Conservation (phyloP, 2,329 filamentous ascomycete species). For the Diaporthe sp. region DNA sequence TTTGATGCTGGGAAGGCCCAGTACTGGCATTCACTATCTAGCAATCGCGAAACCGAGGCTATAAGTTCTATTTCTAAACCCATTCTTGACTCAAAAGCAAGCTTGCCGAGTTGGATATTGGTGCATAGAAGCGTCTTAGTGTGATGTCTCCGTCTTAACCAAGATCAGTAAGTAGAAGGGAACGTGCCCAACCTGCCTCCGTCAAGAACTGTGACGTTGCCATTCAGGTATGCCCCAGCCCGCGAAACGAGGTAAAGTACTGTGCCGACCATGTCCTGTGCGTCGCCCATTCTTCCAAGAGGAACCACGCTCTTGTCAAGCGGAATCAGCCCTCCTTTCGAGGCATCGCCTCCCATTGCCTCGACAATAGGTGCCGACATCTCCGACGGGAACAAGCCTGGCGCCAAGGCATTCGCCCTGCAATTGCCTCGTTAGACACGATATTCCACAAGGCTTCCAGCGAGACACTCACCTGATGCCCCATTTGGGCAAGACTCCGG, state of each 20-base stretch:
- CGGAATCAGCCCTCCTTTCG: slow-evolving; percentile 47
- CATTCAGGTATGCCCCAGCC: slow-evolving; percentile 77
- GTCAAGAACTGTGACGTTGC: slow-evolving; percentile 73
- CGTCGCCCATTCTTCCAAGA: slow-evolving; percentile 70
- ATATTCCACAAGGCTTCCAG: not conserved
- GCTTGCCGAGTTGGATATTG: not conserved
- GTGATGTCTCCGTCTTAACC: not conserved
- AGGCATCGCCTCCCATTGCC: slow-evolving; percentile 50
- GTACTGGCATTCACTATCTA: not conserved
- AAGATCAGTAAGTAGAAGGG: slow-evolving; percentile 65
- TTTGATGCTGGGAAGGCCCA: not conserved
- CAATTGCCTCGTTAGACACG: slow-evolving; percentile 18
- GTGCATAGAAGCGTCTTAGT: not conserved
- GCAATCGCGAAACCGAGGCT: not conserved
- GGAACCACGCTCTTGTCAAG: slow-evolving; percentile 65
- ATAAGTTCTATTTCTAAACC: not conserved
- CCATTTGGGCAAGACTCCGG: slow-evolving; percentile 74
- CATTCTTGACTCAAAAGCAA: not conserved
- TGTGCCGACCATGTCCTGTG: slow-evolving; percentile 75
- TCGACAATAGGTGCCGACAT: slow-evolving; percentile 67
- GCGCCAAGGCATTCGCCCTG: slow-evolving; percentile 63
- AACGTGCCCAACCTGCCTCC: slow-evolving; percentile 72
- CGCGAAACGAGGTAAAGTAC: slow-evolving; percentile 75
- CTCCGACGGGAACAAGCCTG: slow-evolving; percentile 71
- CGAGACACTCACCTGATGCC: slow-evolving; percentile 59